phyloP scores from a whole-genome alignment of 2,329 filamentous ascomycete genomes.

The Akanthomyces dipterigenus region DNA sequence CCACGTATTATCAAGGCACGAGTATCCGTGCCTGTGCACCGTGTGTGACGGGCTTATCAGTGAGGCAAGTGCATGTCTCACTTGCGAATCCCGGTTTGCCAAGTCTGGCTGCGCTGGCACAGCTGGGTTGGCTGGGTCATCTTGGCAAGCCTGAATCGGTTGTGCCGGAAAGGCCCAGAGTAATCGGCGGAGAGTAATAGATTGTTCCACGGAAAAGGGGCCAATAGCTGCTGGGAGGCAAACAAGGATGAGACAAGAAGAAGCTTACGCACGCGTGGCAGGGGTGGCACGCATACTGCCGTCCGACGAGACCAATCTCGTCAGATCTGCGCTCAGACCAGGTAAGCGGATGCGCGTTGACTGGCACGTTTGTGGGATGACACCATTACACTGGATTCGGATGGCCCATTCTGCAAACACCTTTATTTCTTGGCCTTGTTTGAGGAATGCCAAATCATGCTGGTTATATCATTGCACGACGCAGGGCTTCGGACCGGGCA shows the following conservation, averaged over 20 bases:
- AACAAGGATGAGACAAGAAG: background rate
- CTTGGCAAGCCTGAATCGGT: background rate
- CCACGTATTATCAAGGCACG: background rate
- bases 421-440: background rate
- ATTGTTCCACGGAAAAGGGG: background rate
- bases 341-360: constrained; percentile 7
- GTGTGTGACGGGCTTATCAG: background rate
- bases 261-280: constrained; percentile 8
- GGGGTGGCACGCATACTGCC: background rate
- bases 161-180: background rate
- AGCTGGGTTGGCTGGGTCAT: background rate
- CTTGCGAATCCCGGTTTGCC: background rate
- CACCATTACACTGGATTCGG: background rate
- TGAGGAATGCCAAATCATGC: background rate
- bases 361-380: background rate
- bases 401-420: background rate
- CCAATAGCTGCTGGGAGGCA: background rate
- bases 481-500: background rate
- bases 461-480: background rate
- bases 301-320: background rate
- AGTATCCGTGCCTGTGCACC: background rate
- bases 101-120: background rate
- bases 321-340: constrained; percentile 11
- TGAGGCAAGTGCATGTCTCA: background rate
- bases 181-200: background rate